Evolutionary conservation across 192 early-diverging fungal genomes (phyloP).

Genomic region (Entomortierella chlamydospora): DNA sequence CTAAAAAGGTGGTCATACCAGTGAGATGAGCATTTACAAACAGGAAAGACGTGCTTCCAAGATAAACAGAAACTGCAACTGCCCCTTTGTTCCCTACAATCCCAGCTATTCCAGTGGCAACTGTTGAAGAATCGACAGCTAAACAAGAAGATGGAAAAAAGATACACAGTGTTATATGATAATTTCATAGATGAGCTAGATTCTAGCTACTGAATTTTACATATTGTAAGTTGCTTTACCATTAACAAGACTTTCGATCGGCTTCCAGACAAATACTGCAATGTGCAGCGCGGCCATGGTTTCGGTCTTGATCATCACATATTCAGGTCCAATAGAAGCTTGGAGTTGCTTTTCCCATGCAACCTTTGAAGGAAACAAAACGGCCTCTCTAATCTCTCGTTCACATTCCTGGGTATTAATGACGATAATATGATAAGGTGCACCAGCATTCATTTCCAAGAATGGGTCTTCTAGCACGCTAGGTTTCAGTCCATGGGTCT

Average conservation of each 20-base stretch:
- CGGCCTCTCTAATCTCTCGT: conserved; percentile 61
- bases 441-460: conserved; percentile 31
- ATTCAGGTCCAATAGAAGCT: conserved; percentile 51
- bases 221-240: conserved; percentile 29
- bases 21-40: conserved; percentile 66
- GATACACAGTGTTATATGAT: neutral
- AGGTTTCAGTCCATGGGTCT: neutral
- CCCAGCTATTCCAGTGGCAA: conserved; percentile 54
- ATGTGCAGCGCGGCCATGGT: conserved; percentile 65
- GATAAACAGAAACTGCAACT: conserved; percentile 60
- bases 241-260: conserved; percentile 51
- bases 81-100: conserved; percentile 65
- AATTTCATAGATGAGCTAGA: no score
- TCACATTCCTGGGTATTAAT: conserved; percentile 71
- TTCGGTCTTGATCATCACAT: conserved; percentile 60
- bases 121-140: conserved; percentile 53
- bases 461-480: conserved; percentile 19
- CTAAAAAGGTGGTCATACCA: conserved; percentile 23
- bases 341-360: conserved; percentile 58
- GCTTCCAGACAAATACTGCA: conserved; percentile 61
- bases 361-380: conserved; percentile 63
- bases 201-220: no score
- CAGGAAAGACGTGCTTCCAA: conserved; percentile 57
- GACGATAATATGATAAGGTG: conserved; percentile 63
- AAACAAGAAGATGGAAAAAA: neutral